Base-by-base conservation (phyloP, 768 basidiomycete genomes). In the Cystobasidiopsis lactophilus region DNA sequence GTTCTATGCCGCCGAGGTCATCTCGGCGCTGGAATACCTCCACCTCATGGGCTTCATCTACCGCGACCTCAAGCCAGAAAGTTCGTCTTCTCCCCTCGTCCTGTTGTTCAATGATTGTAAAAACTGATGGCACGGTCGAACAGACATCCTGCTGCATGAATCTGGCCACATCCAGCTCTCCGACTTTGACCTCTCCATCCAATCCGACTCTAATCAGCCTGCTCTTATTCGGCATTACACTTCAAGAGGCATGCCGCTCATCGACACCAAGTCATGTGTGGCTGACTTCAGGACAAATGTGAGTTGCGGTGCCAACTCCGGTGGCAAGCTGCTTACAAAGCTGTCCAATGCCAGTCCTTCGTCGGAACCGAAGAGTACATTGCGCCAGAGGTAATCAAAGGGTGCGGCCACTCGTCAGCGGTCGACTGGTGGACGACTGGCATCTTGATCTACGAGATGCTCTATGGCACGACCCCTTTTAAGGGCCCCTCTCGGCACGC, bases 291-390 rank as follows among this genome's bases (percentile, higher is more conserved):
- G 91, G 66, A 95, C 93, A 21, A 95, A 96, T 69, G 45, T 47
- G n/a, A 23, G 45, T 47, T 10, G 10, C 7, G 93, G 52, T 52
- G 5, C 23, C 18, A 19, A 21, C 19, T 2, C 10, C 11, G 23
- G 38, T 14, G 3, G 33, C 35, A 26, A 7, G 21, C 18, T 23
- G 7, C 18, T 18, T 9, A 18, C 7, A 5, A 7, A 5, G 27
- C 27, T 19, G 4, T 5, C 5, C 19, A 18, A 11, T 5, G 24
- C 23, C 45, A 47, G 45, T 40, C 86, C 39, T 98, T 98, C 69
- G 93, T 98, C 60, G 93, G 93, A 26, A 98, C 93, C 26, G 93
- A 98, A 75, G 91, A 85, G 85, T 98, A 98, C 73, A 96, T 98
- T 65, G 88, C 91, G 39, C 91, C 91, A 57, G 93, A 98, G 71